Percentiles rank a stretch among this genome's conserved stretches.
phyloP scores from a whole-genome alignment of 1,284 basidiomycete species.

The Ceratobasidium theobromae region DNA sequence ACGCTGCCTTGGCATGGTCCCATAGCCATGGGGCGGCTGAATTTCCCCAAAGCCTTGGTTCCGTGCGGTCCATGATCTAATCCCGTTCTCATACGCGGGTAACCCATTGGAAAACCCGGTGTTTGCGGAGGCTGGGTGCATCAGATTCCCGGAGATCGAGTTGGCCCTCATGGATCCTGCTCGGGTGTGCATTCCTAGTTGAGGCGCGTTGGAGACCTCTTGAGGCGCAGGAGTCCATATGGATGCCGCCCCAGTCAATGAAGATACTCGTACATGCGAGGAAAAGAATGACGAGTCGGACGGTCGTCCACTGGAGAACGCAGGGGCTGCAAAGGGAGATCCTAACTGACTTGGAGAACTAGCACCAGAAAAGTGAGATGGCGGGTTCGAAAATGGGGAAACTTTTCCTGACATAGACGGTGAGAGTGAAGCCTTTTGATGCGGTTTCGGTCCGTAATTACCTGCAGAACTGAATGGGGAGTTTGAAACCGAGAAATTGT shows the following conservation, averaged over 20 bases:
- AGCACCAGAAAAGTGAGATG: background rate
- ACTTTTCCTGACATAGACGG: background rate
- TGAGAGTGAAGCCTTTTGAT: background rate
- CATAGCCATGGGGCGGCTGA: background rate
- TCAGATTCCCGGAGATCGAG: background rate
- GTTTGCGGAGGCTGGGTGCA: background rate
- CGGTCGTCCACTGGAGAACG: background rate
- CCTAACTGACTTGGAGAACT: background rate
- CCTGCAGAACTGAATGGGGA: too few species aligned
- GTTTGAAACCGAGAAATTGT: too few species aligned
- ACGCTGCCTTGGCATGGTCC: slow-evolving; percentile 4
- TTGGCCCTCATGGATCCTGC: slow-evolving; percentile 24
- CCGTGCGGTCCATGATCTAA: slow-evolving; percentile 3
- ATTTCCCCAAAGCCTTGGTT: background rate
- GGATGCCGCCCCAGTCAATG: slow-evolving; percentile 14
- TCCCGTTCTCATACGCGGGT: background rate
- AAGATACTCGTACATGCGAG: slow-evolving; percentile 16
- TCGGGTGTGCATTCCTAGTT: slow-evolving; percentile 5
- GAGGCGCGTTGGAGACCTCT: background rate
- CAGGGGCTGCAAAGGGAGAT: background rate
- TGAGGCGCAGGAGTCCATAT: slow-evolving; percentile 28
- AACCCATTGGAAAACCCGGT: background rate
- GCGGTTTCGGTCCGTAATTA: too few species aligned
- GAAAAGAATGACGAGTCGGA: slow-evolving; percentile 21
- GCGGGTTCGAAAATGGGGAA: slow-evolving; percentile 16